A percentile compares a stretch with the other conserved stretches of the same genome.
Evolutionary conservation across 108 stramenopile genomes (phyloP).

Genomic region (Aurantiochytrium sp.): DNA sequence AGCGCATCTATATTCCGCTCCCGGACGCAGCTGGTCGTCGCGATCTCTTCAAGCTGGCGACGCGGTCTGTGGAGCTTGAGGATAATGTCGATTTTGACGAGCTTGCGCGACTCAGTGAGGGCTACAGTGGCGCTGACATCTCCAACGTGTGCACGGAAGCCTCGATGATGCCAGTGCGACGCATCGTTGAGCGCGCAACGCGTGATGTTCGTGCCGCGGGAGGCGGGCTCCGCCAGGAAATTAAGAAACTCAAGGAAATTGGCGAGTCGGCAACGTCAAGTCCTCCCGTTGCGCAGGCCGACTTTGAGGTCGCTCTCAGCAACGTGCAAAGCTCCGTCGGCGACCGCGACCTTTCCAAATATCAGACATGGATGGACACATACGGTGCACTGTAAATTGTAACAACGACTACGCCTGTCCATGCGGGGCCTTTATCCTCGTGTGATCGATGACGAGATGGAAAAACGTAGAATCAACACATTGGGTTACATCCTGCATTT

Average conservation of each 20-base stretch:
- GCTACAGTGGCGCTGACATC: conserved; percentile 55
- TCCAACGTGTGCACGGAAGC: conserved; percentile 58
- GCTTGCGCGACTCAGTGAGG: conserved; percentile 33
- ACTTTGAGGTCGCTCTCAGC: conserved; percentile 25
- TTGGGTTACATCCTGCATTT: too few relatives aligned
- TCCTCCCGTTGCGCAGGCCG: conserved; percentile 38
- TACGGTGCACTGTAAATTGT: conserved; percentile 46
- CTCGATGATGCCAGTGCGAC: conserved; percentile 55
- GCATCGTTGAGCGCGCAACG: conserved; percentile 45
- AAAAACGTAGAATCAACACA: neutral
- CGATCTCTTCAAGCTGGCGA: conserved; percentile 53
- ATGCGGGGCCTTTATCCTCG: neutral
- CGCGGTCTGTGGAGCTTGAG: conserved; percentile 31
- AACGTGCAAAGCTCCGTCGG: conserved; percentile 54
- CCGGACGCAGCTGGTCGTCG: conserved; percentile 60
- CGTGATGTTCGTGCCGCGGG: conserved; percentile 33
- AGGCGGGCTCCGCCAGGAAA: conserved; percentile 42
- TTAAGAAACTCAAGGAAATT: conserved; percentile 34
- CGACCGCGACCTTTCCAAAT: conserved; percentile 41
- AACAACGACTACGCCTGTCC: neutral
- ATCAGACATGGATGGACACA: conserved; percentile 53
- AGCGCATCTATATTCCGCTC: conserved; percentile 80
- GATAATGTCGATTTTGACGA: conserved; percentile 45
- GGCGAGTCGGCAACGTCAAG: neutral
- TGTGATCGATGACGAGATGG: neutral